These are phyloP conservation scores for Phyllosticta ampelicida DNA, from an alignment of 2,329 filamentous ascomycete species.

Conservation along the genomic window DNA sequence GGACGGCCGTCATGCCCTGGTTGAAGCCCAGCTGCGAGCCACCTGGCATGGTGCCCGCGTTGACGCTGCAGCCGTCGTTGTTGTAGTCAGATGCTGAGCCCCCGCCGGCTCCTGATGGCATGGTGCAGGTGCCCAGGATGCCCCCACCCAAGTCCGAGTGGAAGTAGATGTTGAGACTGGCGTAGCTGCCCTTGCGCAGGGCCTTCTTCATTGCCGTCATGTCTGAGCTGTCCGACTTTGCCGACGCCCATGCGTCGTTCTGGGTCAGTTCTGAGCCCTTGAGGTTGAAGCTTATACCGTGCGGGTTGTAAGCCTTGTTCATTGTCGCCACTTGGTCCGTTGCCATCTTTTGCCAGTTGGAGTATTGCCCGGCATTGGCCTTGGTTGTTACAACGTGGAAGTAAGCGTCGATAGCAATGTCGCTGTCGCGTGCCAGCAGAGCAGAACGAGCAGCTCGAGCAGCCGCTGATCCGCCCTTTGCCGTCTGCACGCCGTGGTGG, in stretches of 20 bases:
- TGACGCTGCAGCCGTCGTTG: slow-evolving; percentile 47
- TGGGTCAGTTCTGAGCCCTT: slow-evolving; percentile 38
- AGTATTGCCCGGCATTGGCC: slow-evolving; percentile 27
- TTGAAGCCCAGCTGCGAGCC: slow-evolving; percentile 41
- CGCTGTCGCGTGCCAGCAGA: slow-evolving; percentile 16
- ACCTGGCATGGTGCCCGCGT: slow-evolving; percentile 46
- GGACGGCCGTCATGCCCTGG: slow-evolving; percentile 35
- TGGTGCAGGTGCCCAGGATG: slow-evolving; percentile 45
- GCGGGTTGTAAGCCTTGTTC: slow-evolving; percentile 37
- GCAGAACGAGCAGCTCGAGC: slow-evolving; percentile 19
- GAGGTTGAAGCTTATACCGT: slow-evolving; percentile 42
- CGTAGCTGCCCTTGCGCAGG: slow-evolving; percentile 44
- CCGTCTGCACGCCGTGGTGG: slow-evolving; percentile 19
- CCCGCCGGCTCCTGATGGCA: slow-evolving; percentile 32
- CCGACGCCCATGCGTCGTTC: slow-evolving; percentile 45
- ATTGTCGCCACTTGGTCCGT: slow-evolving; percentile 27
- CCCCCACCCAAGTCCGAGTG: slow-evolving; percentile 40
- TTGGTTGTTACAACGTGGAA: slow-evolving; percentile 36
- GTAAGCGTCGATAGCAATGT: slow-evolving; percentile 31
- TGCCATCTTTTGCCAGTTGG: slow-evolving; percentile 27
- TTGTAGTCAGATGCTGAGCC: slow-evolving; percentile 34
- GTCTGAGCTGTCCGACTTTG: slow-evolving; percentile 33
- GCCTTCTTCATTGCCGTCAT: slow-evolving; percentile 41
- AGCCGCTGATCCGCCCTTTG: slow-evolving; percentile 18
- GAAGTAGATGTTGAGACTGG: slow-evolving; percentile 49